These are phyloP conservation scores for Pseudogymnoascus sp. DNA, from an alignment of 2,329 filamentous ascomycete species.

Conservation along the genomic window DNA sequence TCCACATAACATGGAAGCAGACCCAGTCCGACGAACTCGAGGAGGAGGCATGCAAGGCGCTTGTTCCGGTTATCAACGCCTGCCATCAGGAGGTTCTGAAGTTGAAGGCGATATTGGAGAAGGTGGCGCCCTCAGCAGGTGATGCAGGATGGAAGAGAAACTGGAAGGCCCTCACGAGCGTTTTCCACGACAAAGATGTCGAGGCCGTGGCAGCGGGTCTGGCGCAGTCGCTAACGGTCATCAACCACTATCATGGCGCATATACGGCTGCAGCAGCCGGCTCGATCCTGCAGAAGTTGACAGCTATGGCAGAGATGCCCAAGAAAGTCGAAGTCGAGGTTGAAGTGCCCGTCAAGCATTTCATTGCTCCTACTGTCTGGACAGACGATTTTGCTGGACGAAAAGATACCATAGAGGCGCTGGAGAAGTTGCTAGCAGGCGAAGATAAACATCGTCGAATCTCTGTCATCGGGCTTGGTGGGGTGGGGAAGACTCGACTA, in stretches of 20 bases:
- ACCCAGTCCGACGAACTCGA: background rate
- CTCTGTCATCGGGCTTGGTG: conserved; percentile 33
- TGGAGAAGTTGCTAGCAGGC: background rate
- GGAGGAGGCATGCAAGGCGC: background rate
- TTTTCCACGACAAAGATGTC: background rate
- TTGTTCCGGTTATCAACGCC: background rate
- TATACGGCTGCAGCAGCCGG: background rate
- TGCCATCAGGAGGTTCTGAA: background rate
- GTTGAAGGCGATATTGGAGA: background rate
- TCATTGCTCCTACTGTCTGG: conserved; percentile 1
- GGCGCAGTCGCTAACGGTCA: background rate
- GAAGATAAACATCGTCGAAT: conserved; percentile 11
- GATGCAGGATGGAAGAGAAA: conserved; percentile 1
- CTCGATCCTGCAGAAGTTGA: background rate
- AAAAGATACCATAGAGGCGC: background rate
- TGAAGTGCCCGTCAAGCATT: background rate
- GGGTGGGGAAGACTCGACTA: conserved; percentile 37
- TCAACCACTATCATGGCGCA: background rate
- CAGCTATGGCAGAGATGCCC: background rate
- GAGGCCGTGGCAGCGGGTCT: background rate
- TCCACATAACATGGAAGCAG: background rate
- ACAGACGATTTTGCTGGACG: background rate
- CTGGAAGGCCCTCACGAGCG: background rate
- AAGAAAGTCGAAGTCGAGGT: background rate
- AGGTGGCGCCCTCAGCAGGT: background rate